Conservation (phyloP, 805 yeast species). For the Sporopachydermia quercuum region DNA sequence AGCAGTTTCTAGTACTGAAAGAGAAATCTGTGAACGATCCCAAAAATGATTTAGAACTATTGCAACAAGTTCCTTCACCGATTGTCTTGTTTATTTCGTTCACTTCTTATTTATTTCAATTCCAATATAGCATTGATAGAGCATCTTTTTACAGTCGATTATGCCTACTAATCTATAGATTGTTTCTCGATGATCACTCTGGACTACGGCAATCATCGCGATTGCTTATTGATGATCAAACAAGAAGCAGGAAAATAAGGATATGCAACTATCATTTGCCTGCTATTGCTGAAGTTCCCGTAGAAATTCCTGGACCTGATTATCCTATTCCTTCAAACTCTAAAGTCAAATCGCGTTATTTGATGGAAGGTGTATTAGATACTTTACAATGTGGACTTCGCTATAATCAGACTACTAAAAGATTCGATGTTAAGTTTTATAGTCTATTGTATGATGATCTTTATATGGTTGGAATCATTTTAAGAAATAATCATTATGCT, state of each 20-base stretch:
- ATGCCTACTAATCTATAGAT: conserved; percentile 15
- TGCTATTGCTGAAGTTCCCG: not conserved
- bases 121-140: conserved; percentile 13
- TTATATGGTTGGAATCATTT: conserved; percentile 12
- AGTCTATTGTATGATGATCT: conserved; percentile 11
- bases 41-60: not conserved
- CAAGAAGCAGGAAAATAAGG: not conserved
- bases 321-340: not conserved
- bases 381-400: conserved; percentile 17
- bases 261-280: not conserved
- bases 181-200: conserved; percentile 16
- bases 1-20: conserved; percentile 13
- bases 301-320: conserved; percentile 1
- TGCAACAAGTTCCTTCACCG: conserved; percentile 8
- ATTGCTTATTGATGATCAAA: not conserved
- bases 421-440: conserved; percentile 16
- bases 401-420: conserved; percentile 15
- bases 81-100: conserved; percentile 17
- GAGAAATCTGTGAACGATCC: conserved; percentile 1
- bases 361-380: conserved; percentile 21
- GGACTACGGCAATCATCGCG: not conserved
- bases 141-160: conserved; percentile 17
- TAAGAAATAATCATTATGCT: conserved; percentile 7
- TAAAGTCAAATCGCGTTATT: conserved; percentile 11
- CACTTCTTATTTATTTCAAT: conserved; percentile 16